phyloP scores from a whole-genome alignment of 2,329 filamentous ascomycete species.

The Nemania sp. region DNA sequence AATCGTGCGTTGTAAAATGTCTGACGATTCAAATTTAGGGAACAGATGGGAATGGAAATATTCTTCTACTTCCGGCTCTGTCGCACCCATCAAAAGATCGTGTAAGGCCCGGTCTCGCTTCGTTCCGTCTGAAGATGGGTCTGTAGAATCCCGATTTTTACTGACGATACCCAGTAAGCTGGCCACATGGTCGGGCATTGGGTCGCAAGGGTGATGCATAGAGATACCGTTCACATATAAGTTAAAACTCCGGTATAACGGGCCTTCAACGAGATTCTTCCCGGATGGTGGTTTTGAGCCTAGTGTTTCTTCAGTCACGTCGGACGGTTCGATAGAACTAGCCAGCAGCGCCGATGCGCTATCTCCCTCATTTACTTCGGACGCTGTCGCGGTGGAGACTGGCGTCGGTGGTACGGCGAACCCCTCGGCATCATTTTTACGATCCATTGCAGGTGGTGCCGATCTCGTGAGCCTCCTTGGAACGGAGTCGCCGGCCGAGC shows the following conservation, averaged over 20 bases:
- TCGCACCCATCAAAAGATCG: neutral
- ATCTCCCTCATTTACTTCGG: neutral
- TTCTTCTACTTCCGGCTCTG: neutral
- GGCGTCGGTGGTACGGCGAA: neutral
- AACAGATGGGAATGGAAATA: neutral
- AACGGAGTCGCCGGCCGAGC: slow-evolving; percentile 28
- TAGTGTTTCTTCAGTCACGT: too few species aligned
- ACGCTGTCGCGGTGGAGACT: neutral
- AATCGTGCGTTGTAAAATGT: neutral
- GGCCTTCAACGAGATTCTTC: slow-evolving; percentile 30
- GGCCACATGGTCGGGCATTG: slow-evolving; percentile 8
- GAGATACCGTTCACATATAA: slow-evolving; percentile 33
- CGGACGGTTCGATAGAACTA: too few species aligned
- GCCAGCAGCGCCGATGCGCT: neutral
- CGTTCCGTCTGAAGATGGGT: neutral
- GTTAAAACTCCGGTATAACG: slow-evolving; percentile 28
- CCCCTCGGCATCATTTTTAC: neutral
- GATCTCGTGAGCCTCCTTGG: slow-evolving; percentile 27
- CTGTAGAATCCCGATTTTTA: neutral
- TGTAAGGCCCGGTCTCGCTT: neutral
- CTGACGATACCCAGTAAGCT: neutral
- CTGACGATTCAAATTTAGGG: neutral
- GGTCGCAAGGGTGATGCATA: slow-evolving; percentile 23
- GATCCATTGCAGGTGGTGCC: neutral
- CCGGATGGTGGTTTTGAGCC: neutral